phyloP scores from a whole-genome alignment of 257 asterid species.

The Scutellaria galericulata region DNA sequence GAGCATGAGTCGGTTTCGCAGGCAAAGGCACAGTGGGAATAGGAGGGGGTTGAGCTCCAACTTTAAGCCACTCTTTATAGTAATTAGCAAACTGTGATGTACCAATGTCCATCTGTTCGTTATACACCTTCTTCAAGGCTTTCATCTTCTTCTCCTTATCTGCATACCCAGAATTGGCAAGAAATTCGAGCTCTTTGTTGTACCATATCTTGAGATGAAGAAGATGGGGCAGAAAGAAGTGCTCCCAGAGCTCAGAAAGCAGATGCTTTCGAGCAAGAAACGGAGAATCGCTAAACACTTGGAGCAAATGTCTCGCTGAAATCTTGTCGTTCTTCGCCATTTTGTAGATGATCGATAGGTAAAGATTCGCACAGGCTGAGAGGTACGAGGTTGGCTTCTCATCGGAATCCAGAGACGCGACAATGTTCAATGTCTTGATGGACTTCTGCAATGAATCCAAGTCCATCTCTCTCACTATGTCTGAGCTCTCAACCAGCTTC shows the following conservation, averaged over 20 bases:
- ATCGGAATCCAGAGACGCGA: slow-evolving; percentile 49
- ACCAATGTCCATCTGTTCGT: slow-evolving; percentile 66
- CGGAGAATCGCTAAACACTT: slow-evolving; percentile 66
- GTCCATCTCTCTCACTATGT: slow-evolving; percentile 41
- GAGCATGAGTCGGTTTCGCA: slow-evolving; percentile 38
- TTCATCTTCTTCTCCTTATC: slow-evolving; percentile 49
- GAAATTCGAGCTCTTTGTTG: slow-evolving; percentile 54
- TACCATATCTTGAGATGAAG: slow-evolving; percentile 89
- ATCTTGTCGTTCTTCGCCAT: slow-evolving; percentile 55
- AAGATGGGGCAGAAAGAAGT: slow-evolving; percentile 82
- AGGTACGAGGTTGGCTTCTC: slow-evolving; percentile 44
- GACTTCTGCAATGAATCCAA: slow-evolving; percentile 52
- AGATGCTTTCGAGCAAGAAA: slow-evolving; percentile 66
- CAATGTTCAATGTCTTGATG: slow-evolving; percentile 51
- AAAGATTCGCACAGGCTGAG: slow-evolving; percentile 74
- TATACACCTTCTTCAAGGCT: slow-evolving; percentile 53
- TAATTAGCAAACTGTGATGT: slow-evolving; percentile 66
- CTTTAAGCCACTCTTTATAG: slow-evolving; percentile 78
- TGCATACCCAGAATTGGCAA: slow-evolving; percentile 36
- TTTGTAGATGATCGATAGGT: slow-evolving; percentile 69
- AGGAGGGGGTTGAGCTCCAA: slow-evolving; percentile 69
- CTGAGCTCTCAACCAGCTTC: slow-evolving; percentile 42
- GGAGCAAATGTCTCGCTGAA: slow-evolving; percentile 67
- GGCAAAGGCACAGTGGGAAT: slow-evolving; percentile 75
- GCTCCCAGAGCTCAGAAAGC: slow-evolving; percentile 83